Evolutionary conservation across 2,329 filamentous ascomycete genomes (phyloP), one percentile per base, ranked within the genome.

Genomic region (Coniochaeta ligniaria): DNA sequence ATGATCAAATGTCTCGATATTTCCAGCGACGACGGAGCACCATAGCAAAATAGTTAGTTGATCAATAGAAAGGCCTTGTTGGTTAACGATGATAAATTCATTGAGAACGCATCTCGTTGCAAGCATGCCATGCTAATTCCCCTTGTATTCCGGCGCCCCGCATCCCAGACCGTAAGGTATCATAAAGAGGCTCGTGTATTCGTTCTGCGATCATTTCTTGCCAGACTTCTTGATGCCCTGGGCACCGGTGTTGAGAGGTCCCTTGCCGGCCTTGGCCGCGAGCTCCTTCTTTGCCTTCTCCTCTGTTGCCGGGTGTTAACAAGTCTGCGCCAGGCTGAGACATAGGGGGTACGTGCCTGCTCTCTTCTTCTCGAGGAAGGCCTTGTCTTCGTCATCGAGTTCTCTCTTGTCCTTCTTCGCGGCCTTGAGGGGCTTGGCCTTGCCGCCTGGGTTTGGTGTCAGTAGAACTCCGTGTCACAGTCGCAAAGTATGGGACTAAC

Each of bases 141-240:
- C 43, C 20, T 26, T 26, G 36, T 55, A 55, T 38, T 38, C 59
- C 52, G 45, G 52, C 54, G 59, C 59, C 52, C 31, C 36, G 31
- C 38, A 50, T 28, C 31, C 59, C 35, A 57, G 57, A 28, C 31
- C 58, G 45, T 54, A 45, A 41, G 56, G 35, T 43, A 45, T 43
- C 56, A 41, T 45, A 58, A 58, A 58, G 38, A 41, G 55, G 24
- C 35, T 31, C 35, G 35, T 41, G 24, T 31, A 31, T 11, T 60
- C 59, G 31, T 57, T 33, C 54, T 36, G 36, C n/a, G 12, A 31
- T 78, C 83, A 96, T 88, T 97, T 96, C 90, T 97, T 96, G 76
- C 92, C 93, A 64, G 90, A 95, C 86, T 96, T 97, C 88, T 97
- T 97, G 81, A 98, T 96, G 64, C 92, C 92, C 78, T 96, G 91